Conservation (phyloP, 495 filamentous ascomycete species). For the Daldinia caldariorum region DNA sequence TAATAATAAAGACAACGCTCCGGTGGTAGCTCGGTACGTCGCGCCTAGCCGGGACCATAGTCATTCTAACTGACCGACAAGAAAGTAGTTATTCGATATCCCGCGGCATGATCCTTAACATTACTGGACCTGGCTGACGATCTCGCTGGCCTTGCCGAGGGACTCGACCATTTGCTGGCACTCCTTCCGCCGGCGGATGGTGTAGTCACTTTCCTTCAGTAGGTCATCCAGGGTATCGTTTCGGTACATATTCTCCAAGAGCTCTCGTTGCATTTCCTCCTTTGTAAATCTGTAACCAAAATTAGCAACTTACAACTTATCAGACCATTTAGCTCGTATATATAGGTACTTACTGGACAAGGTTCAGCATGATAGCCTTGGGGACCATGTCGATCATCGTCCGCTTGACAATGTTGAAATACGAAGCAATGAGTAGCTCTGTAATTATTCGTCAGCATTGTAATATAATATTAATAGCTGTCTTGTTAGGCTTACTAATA, state of each 20-base stretch:
- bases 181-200: slow-evolving; percentile 92
- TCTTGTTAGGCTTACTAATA: slow-evolving; percentile 79
- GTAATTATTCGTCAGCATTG: slow-evolving; percentile 38
- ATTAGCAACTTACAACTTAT: slow-evolving; percentile 31
- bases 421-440: slow-evolving; percentile 96
- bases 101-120: neutral
- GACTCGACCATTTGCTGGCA: slow-evolving; percentile 99
- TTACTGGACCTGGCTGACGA: slow-evolving; percentile 95
- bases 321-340: neutral
- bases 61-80: slow-evolving; percentile 18
- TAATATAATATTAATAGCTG: neutral
- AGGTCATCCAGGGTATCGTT: slow-evolving; percentile 88
- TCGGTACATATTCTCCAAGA: slow-evolving; percentile 98
- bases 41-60: slow-evolving; percentile 1
- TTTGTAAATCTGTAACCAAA: slow-evolving; percentile 78
- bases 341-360: slow-evolving; percentile 79
- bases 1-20: slow-evolving; percentile 19
- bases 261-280: slow-evolving; percentile 98
- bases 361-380: slow-evolving; percentile 97
- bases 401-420: slow-evolving; percentile 96
- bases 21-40: slow-evolving; percentile 11
- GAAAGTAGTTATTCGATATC: slow-evolving; percentile 5
- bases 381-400: slow-evolving; percentile 99
- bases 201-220: slow-evolving; percentile 98
- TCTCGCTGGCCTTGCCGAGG: slow-evolving; percentile 86